Conservation (phyloP, 805 yeast genomes). For the Cyberlindnera samutprakarnensis region DNA sequence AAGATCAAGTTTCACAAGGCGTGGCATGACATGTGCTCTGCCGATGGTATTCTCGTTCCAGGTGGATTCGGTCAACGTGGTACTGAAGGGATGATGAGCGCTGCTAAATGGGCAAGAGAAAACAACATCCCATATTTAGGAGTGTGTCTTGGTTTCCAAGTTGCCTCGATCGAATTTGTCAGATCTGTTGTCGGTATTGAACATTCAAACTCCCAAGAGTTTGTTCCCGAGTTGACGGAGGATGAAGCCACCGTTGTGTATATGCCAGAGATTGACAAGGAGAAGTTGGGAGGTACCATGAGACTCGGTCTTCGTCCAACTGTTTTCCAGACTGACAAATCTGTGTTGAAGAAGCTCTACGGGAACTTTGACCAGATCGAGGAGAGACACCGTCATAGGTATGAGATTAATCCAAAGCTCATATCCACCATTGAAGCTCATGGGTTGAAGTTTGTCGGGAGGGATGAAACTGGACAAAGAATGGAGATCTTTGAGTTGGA, state of each 20-base stretch:
- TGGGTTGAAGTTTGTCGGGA: slow-evolving; percentile 88
- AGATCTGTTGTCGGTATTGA: slow-evolving; percentile 67
- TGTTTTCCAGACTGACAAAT: slow-evolving; percentile 62
- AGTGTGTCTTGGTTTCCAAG: slow-evolving; percentile 94
- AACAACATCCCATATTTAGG: slow-evolving; percentile 92
- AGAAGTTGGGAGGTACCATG: slow-evolving; percentile 98
- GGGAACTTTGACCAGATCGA: slow-evolving; percentile 60
- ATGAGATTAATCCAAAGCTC: slow-evolving; percentile 88
- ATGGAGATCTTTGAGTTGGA: slow-evolving; percentile 90
- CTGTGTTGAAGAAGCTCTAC: slow-evolving; percentile 69
- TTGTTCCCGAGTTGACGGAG: slow-evolving; percentile 54
- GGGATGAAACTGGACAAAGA: slow-evolving; percentile 82
- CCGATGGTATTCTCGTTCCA: slow-evolving; percentile 95
- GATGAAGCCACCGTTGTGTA: slow-evolving; percentile 75
- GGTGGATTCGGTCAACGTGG: slow-evolving; percentile 99
- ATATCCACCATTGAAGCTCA: slow-evolving; percentile 61
- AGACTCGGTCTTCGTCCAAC: slow-evolving; percentile 94
- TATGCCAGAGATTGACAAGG: slow-evolving; percentile 98
- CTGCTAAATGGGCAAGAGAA: slow-evolving; percentile 98
- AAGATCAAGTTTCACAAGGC: slow-evolving; percentile 86
- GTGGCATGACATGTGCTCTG: slow-evolving; percentile 88
- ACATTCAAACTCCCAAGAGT: slow-evolving; percentile 77
- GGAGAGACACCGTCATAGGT: slow-evolving; percentile 98
- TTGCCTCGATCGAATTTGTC: slow-evolving; percentile 91
- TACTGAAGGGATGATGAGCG: slow-evolving; percentile 95